A percentile compares a stretch with the other conserved stretches of the same genome.
These are phyloP conservation scores for Hamigera avellanea DNA, from an alignment of 495 filamentous ascomycete species.

Conservation along the genomic window DNA sequence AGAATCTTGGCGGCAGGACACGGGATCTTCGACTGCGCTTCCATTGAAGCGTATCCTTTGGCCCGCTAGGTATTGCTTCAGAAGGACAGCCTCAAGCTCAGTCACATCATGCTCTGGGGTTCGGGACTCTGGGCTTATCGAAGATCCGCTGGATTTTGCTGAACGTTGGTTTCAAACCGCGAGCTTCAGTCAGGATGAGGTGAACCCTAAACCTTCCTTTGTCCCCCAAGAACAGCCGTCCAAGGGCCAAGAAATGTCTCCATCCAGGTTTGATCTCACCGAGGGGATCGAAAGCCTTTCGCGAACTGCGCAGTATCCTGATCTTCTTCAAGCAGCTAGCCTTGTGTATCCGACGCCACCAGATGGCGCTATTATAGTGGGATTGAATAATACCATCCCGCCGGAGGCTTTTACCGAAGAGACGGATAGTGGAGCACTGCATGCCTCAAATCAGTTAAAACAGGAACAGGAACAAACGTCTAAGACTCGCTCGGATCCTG, in stretches of 20 bases:
- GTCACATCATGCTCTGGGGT: conserved; percentile 5
- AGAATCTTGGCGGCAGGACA: conserved; percentile 22
- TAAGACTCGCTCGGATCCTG: conserved; percentile 12
- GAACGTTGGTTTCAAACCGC: conserved; percentile 51
- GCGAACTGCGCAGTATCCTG: conserved; percentile 38
- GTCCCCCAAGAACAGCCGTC: conserved; percentile 21
- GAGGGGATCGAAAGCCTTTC: conserved; percentile 34
- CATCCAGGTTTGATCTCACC: conserved; percentile 11
- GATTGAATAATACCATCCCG: conserved; percentile 10
- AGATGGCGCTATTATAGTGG: conserved; percentile 48
- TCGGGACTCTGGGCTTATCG: conserved; percentile 4
- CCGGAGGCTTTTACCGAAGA: conserved; percentile 24
- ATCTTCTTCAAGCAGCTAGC: conserved; percentile 41
- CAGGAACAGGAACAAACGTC: conserved; percentile 6
- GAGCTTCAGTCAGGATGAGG: conserved; percentile 15
- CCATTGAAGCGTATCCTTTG: conserved; percentile 36
- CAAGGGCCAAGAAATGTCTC: conserved; percentile 17
- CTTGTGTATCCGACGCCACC: conserved; percentile 84
- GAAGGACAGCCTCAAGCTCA: conserved; percentile 16
- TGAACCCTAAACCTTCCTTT: conserved; percentile 17
- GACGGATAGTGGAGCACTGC: conserved; percentile 10
- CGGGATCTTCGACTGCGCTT: conserved; percentile 22
- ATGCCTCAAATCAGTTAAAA: conserved; percentile 3
- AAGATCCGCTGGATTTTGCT: conserved; percentile 55
- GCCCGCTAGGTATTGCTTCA: conserved; percentile 38